phyloP scores from a whole-genome alignment of 306 rosid species.

The Elaeagnus macrophylla region DNA sequence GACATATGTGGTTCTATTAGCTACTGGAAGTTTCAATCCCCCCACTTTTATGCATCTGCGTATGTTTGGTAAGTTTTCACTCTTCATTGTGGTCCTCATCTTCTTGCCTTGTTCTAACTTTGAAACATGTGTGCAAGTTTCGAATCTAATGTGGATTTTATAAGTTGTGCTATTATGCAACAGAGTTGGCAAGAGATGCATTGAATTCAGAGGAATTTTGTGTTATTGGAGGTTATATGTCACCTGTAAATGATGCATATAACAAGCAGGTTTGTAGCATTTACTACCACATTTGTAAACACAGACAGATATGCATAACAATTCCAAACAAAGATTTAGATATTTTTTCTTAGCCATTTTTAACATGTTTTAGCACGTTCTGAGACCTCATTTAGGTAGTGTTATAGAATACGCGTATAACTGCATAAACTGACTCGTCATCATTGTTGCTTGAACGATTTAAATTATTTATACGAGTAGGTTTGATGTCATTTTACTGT shows the following conservation, averaged over 20 bases:
- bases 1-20: constrained; percentile 54
- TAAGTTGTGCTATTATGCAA: constrained; percentile 1
- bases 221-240: constrained; percentile 84
- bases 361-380: neutral
- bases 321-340: neutral
- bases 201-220: constrained; percentile 56
- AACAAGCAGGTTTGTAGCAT: constrained; percentile 55
- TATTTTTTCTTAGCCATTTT: neutral
- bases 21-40: constrained; percentile 90
- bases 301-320: neutral
- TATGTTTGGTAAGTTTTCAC: constrained; percentile 56
- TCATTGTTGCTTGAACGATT: too few relatives aligned
- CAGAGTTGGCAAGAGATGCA: constrained; percentile 85
- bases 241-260: constrained; percentile 93
- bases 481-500: too few relatives aligned
- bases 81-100: neutral
- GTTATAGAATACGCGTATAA: too few relatives aligned
- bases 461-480: too few relatives aligned
- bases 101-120: neutral
- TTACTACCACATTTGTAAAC: constrained; percentile 5
- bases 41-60: constrained; percentile 94
- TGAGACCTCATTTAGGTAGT: too few relatives aligned
- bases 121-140: neutral
- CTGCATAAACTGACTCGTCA: too few relatives aligned
- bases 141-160: neutral